Percentiles rank a stretch among this genome's conserved stretches.
Conservation (phyloP, 306 rosid species). For the Acacia acuminata region DNA sequence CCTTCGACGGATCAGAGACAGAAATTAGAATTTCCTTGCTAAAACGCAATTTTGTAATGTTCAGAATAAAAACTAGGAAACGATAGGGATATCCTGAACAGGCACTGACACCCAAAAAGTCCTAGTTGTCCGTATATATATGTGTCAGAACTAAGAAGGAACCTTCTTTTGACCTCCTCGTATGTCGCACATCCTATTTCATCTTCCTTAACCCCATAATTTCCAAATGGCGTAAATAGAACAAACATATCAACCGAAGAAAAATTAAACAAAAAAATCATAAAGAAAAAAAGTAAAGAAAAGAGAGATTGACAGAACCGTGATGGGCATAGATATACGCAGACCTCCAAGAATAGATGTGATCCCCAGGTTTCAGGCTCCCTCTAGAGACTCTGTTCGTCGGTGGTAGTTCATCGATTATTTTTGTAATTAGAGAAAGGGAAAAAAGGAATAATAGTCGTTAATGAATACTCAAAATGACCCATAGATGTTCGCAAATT, state of each 20-base stretch:
- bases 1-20: neutral
- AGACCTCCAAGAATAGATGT: conserved; percentile 87
- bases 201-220: neutral
- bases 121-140: neutral
- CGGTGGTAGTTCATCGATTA: conserved; percentile 8
- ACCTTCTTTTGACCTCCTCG: neutral
- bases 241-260: neutral
- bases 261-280: neutral
- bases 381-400: conserved; percentile 53
- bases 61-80: neutral
- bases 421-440: neutral
- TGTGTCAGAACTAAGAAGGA: neutral
- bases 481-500: neutral
- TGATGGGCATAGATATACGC: conserved; percentile 94
- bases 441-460: neutral
- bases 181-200: neutral
- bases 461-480: conserved; percentile 6
- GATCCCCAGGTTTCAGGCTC: conserved; percentile 85
- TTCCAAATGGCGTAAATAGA: neutral
- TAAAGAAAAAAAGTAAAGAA: neutral
- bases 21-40: neutral
- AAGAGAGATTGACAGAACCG: conserved; percentile 47
- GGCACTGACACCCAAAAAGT: neutral
- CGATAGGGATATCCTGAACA: neutral
- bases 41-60: neutral